phyloP scores from a whole-genome alignment of 2,329 filamentous ascomycete species.

The Claviceps maximensis region DNA sequence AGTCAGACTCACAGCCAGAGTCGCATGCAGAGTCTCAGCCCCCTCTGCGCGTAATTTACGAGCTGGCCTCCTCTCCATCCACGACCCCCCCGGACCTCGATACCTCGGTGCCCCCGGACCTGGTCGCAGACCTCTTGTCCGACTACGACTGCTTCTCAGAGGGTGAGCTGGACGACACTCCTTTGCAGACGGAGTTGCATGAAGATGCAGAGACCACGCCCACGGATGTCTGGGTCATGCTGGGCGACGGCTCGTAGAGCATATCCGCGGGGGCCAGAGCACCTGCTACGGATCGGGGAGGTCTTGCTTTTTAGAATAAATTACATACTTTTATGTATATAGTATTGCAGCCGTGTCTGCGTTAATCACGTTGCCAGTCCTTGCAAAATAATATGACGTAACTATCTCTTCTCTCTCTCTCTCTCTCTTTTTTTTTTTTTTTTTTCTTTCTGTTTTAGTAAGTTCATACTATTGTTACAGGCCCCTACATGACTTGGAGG shows the following conservation, averaged over 20 bases:
- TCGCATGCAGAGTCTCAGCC: slow-evolving; percentile 15
- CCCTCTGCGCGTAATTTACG: slow-evolving; percentile 28
- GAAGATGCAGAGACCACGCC: slow-evolving; percentile 16
- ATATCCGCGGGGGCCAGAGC: slow-evolving; percentile 16
- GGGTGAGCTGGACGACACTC: slow-evolving; percentile 19
- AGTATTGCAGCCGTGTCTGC: too few species aligned
- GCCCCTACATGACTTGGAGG: too few species aligned
- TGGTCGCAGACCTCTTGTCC: slow-evolving; percentile 20
- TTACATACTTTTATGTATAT: slow-evolving; percentile 6
- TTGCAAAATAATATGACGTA: too few species aligned
- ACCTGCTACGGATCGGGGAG: too few species aligned
- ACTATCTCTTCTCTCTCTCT: too few species aligned
- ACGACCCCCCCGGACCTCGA: slow-evolving; percentile 22
- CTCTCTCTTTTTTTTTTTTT: too few species aligned
- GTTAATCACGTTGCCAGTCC: too few species aligned
- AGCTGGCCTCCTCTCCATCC: slow-evolving; percentile 20
- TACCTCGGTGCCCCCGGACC: slow-evolving; percentile 22
- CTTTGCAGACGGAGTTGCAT: slow-evolving; percentile 18
- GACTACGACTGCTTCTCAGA: slow-evolving; percentile 26
- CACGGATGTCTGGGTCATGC: slow-evolving; percentile 28
- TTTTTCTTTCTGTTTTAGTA: too few species aligned
- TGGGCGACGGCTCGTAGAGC: slow-evolving; percentile 35
- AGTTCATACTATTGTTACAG: too few species aligned
- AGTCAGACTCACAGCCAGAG: slow-evolving; percentile 13
- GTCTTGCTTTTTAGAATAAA: too few species aligned